Conservation (phyloP, 148 eudicot species). For the Vaccinium myrtillus region DNA sequence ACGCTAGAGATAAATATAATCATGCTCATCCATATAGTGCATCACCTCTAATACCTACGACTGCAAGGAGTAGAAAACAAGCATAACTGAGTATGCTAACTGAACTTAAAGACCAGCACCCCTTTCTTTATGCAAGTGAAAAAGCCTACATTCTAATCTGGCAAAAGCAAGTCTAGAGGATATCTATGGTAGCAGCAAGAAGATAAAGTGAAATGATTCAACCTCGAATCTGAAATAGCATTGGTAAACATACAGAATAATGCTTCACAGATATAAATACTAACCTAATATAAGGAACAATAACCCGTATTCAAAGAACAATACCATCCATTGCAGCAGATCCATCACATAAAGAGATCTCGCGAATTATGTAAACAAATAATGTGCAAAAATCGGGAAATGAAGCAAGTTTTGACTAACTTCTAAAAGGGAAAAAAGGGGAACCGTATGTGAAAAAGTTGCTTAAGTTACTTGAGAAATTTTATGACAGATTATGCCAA, state of each 20-base stretch:
- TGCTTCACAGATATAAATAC: neutral
- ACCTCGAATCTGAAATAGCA: neutral
- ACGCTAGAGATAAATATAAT: neutral
- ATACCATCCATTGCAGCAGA: neutral
- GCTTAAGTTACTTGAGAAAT: neutral
- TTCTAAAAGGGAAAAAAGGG: neutral
- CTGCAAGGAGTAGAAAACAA: constrained; percentile 3
- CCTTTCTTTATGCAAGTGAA: neutral
- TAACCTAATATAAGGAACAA: neutral
- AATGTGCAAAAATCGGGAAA: neutral
- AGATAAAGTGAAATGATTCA: neutral
- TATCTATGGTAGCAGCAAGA: neutral
- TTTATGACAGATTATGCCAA: neutral
- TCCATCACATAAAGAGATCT: constrained; percentile 4
- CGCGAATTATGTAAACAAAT: neutral
- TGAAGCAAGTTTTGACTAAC: constrained; percentile 2
- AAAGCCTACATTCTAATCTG: neutral
- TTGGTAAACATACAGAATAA: neutral
- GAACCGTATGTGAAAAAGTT: neutral
- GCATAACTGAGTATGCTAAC: neutral
- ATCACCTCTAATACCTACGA: neutral
- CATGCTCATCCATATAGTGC: neutral
- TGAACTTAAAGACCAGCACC: neutral
- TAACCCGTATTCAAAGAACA: neutral
- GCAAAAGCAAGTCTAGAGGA: neutral